These are phyloP conservation scores for Poronia punctata DNA, from an alignment of 495 filamentous ascomycete species.

Conservation along the genomic window DNA sequence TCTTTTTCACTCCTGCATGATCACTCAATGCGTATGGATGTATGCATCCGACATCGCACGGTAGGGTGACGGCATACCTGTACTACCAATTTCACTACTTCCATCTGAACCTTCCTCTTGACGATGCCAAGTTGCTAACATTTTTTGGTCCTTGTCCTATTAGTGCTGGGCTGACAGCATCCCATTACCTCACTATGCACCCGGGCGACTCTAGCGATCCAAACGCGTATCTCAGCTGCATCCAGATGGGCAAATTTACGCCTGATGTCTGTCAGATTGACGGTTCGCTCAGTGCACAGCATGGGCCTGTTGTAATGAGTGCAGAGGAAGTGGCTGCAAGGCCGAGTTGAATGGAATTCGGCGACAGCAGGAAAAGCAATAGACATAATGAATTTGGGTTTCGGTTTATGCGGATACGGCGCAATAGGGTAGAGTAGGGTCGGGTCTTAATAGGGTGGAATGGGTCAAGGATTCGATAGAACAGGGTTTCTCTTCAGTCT, in stretches of 20 bases:
- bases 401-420: no score
- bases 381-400: no score
- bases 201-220: constrained; percentile 17
- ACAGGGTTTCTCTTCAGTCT: no score
- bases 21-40: background rate
- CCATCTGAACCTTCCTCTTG: no score
- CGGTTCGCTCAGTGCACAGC: constrained; percentile 8
- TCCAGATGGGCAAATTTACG: constrained; percentile 24
- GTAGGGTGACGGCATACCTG: no score
- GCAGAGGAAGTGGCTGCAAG: constrained; percentile 5
- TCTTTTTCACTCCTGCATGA: background rate
- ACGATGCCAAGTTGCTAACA: constrained; percentile 1
- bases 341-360: constrained; percentile 14
- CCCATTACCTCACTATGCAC: constrained; percentile 9
- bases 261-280: constrained; percentile 16
- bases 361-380: no score
- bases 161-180: constrained; percentile 18
- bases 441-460: no score
- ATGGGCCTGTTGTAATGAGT: constrained; percentile 11
- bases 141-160: no score
- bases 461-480: no score
- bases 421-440: no score
- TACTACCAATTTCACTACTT: no score
- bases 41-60: no score
- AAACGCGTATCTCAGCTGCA: constrained; percentile 17